phyloP scores from a whole-genome alignment of 1,284 basidiomycete genomes.

The Cutaneotrichosporon sp. region DNA sequence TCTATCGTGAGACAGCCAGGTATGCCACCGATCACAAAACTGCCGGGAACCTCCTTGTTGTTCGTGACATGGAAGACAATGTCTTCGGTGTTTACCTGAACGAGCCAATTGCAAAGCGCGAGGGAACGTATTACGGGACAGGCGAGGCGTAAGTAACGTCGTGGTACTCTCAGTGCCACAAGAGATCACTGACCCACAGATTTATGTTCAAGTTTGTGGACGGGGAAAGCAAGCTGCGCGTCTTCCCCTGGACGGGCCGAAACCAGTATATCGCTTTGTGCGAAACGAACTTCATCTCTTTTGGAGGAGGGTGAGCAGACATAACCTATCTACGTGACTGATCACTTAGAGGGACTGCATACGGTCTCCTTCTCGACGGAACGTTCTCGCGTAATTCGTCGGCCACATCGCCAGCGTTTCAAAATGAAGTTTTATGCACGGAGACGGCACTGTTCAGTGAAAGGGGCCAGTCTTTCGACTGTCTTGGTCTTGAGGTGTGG shows the following conservation, averaged over 20 bases:
- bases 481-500: constrained; percentile 83
- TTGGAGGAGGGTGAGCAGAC: constrained; percentile 75
- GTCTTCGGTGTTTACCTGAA: constrained; percentile 77
- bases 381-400: constrained; percentile 77
- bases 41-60: constrained; percentile 55
- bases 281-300: constrained; percentile 71
- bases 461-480: constrained; percentile 62
- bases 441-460: constrained; percentile 50
- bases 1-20: constrained; percentile 63
- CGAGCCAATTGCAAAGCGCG: constrained; percentile 60
- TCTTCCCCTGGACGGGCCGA: constrained; percentile 81
- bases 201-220: constrained; percentile 64
- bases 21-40: constrained; percentile 35
- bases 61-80: constrained; percentile 59
- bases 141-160: constrained; percentile 68
- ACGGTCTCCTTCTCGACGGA: constrained; percentile 84
- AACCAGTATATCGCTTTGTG: constrained; percentile 89
- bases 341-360: constrained; percentile 65
- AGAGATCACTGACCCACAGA: constrained; percentile 46
- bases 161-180: not conserved
- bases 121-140: constrained; percentile 69
- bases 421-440: constrained; percentile 74
- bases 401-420: constrained; percentile 77
- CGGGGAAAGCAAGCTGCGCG: constrained; percentile 50
- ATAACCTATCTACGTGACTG: too few relatives aligned